These are phyloP conservation scores for Trypanosoma rangeli DNA, from an alignment of 208 protist genomes.

Conservation along the genomic window DNA sequence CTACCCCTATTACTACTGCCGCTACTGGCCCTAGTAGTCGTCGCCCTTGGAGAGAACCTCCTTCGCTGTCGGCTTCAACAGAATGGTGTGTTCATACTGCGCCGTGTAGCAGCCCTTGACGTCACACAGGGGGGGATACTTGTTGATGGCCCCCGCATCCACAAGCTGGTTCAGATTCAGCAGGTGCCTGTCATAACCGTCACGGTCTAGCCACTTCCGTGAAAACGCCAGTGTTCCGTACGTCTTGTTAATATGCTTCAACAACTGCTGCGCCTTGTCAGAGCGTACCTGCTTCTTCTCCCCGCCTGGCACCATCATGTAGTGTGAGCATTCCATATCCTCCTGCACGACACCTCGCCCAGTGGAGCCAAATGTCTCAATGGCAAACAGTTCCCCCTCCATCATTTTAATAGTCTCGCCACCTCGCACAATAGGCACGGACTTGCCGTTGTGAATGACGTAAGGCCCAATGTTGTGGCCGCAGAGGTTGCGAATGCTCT, in stretches of 20 bases:
- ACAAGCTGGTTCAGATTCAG: constrained; percentile 84
- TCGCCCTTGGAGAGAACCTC: constrained; percentile 96
- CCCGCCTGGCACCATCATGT: constrained; percentile 95
- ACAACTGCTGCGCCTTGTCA: constrained; percentile 90
- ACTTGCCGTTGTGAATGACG: constrained; percentile 99
- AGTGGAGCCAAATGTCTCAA: constrained; percentile 99
- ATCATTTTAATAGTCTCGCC: constrained; percentile 94
- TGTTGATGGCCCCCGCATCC: constrained; percentile 89
- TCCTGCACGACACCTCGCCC: constrained; percentile 95
- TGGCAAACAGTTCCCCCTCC: constrained; percentile 98
- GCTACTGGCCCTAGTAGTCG: constrained; percentile 87
- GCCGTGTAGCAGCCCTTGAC: constrained; percentile 96
- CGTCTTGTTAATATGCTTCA: constrained; percentile 91
- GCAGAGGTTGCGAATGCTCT: constrained; percentile 98
- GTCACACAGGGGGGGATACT: constrained; percentile 97
- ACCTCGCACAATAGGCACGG: constrained; percentile 98
- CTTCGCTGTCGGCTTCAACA: constrained; percentile 95
- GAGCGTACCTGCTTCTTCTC: constrained; percentile 65
- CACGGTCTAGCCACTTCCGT: constrained; percentile 96
- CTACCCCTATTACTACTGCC: background rate
- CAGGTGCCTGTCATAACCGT: constrained; percentile 92
- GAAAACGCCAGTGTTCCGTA: constrained; percentile 98
- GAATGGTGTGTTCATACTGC: constrained; percentile 98
- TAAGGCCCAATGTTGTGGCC: constrained; percentile 98
- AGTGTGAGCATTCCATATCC: constrained; percentile 97